These are phyloP conservation scores for Nothophoma quercina DNA, from an alignment of 2,329 filamentous ascomycete genomes.

Conservation along the genomic window DNA sequence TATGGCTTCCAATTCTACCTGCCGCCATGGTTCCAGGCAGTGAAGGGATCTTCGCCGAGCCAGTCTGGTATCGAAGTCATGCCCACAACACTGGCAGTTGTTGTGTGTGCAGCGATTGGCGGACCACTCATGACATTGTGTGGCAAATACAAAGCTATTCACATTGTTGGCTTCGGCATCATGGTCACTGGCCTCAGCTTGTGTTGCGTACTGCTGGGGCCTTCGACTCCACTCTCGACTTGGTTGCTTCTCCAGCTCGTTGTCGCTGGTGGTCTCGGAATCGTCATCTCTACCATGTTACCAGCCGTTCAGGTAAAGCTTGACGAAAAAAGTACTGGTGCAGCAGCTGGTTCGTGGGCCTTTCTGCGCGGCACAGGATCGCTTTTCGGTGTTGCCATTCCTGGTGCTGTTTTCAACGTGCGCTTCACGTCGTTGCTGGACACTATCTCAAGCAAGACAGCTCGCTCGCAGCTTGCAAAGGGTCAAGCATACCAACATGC, in stretches of 20 bases:
- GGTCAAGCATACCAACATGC: slow-evolving; percentile 42
- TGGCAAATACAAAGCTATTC: slow-evolving; percentile 40
- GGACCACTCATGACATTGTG: slow-evolving; percentile 31
- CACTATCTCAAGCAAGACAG: slow-evolving; percentile 13
- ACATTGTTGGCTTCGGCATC: slow-evolving; percentile 32
- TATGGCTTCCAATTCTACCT: slow-evolving; percentile 41
- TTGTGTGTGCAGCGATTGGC: slow-evolving; percentile 30
- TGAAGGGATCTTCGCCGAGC: slow-evolving; percentile 29
- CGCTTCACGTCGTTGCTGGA: slow-evolving; percentile 26
- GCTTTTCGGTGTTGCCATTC: slow-evolving; percentile 41
- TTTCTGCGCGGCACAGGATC: slow-evolving; percentile 41
- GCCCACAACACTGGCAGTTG: slow-evolving; percentile 33
- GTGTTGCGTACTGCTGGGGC: slow-evolving; percentile 25
- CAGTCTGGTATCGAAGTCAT: slow-evolving; percentile 39
- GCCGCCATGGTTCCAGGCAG: slow-evolving; percentile 41
- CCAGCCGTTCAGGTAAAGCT: slow-evolving; percentile 42
- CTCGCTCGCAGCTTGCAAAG: slow-evolving; percentile 14
- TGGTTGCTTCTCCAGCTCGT: slow-evolving; percentile 39
- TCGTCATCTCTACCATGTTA: slow-evolving; percentile 37
- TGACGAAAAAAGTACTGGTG: slow-evolving; percentile 29
- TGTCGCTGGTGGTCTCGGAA: slow-evolving; percentile 33
- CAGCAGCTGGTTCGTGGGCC: slow-evolving; percentile 36
- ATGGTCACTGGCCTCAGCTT: slow-evolving; percentile 31
- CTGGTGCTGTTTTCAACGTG: slow-evolving; percentile 40
- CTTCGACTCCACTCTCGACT: slow-evolving; percentile 11